phyloP scores from a whole-genome alignment of 2,329 filamentous ascomycete genomes.

The Fusarium sp. region DNA sequence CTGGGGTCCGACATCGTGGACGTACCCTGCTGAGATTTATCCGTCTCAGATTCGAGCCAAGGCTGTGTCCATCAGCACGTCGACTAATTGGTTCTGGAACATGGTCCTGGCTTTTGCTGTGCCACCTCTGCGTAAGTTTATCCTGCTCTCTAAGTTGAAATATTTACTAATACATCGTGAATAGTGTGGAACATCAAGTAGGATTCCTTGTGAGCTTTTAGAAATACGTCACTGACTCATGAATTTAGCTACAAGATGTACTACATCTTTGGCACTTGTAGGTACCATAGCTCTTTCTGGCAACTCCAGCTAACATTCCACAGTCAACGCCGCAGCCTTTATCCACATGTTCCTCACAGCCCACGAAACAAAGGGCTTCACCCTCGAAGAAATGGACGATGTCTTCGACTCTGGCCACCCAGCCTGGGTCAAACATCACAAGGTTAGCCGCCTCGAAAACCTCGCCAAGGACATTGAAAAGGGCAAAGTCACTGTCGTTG shows the following conservation, averaged over 20 bases:
- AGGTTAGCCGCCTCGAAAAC: slow-evolving; percentile 58
- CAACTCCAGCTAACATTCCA: background rate
- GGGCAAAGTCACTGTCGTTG: slow-evolving; percentile 54
- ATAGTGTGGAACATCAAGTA: slow-evolving; percentile 61
- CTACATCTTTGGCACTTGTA: slow-evolving; percentile 77
- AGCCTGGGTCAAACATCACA: slow-evolving; percentile 65
- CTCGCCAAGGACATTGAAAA: slow-evolving; percentile 61
- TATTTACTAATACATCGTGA: too few species aligned
- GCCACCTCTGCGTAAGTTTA: slow-evolving; percentile 60
- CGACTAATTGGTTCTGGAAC: slow-evolving; percentile 51
- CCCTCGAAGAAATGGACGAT: slow-evolving; percentile 80
- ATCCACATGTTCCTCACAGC: slow-evolving; percentile 74
- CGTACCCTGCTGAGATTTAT: slow-evolving; percentile 61
- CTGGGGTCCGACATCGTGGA: slow-evolving; percentile 59
- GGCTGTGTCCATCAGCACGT: slow-evolving; percentile 57
- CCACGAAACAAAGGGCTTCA: slow-evolving; percentile 78
- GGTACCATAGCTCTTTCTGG: background rate
- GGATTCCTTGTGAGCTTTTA: background rate
- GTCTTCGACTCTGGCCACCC: slow-evolving; percentile 73
- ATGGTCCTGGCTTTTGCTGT: slow-evolving; percentile 49
- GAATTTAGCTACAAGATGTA: slow-evolving; percentile 67
- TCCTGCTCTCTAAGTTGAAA: too few species aligned
- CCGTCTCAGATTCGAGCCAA: slow-evolving; percentile 56
- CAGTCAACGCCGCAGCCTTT: slow-evolving; percentile 72
- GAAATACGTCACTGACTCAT: background rate